Evolutionary conservation across 176 grass and related monocot genomes (phyloP), one percentile per base, ranked within the genome.

Genomic region (Aegilops tauschii): DNA sequence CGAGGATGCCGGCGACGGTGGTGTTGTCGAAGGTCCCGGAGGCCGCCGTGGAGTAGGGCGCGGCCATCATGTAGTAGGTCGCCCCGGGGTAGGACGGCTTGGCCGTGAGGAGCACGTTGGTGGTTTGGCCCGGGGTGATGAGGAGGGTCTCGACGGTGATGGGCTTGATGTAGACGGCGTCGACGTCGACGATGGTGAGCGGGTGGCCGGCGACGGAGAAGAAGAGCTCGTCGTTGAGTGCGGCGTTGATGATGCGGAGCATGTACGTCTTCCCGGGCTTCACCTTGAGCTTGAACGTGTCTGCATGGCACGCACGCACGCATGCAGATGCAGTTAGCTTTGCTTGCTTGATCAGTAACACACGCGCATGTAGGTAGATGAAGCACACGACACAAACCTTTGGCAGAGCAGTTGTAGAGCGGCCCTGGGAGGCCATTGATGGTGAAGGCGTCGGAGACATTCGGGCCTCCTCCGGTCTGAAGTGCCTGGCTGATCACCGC

Each of bases 221-320:
- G 86, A 95, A 95, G 86, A 95, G 90, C 76, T 92, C 90, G 49
- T 92, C 90, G 7, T 95, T 95, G 89, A 95, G 90, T 31, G 93
- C 93, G 49, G 93, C 88, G 65, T 95, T 95, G 85, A 95, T 87
- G 80, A 95, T 76, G 23, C 93, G 93, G 67, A 95, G 90, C 82
- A 95, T 77, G 83, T 92, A 95, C 83, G 90, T 92, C 85, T 95
- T 92, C 1, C 90, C 90, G 0, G 75, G 70, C 68, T 88, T 28
- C 78, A 92, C 93, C 54, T 88, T 92, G 27, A 92, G 87, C 82
- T 92, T 92, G 87, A 95, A 95, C 31, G 87, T 88, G 82, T 95
- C 90, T 95, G 85, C 78, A 67, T 65, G 50, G 23, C 18, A 58
- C 9, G 17, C n/a, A 2, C 5, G 12, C 37, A 77, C 18, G 50